phyloP scores from a whole-genome alignment of 768 basidiomycete genomes.

The Punctularia strigosozonata region DNA sequence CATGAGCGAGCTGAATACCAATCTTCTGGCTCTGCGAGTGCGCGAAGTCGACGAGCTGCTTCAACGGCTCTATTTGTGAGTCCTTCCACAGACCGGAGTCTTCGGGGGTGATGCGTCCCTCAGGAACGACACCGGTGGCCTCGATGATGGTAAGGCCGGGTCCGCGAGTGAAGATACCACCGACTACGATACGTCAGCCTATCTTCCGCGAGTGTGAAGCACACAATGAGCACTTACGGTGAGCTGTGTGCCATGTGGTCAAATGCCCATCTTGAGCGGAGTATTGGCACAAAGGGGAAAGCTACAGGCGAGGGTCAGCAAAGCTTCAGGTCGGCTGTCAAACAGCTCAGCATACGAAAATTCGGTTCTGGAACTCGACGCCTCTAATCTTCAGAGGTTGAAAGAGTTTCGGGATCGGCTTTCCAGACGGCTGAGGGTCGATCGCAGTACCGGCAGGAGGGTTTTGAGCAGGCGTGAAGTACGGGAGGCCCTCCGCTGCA shows the following conservation, averaged over 20 bases:
- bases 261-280: constrained; percentile 40
- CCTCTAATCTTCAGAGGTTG: constrained; percentile 35
- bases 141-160: constrained; percentile 54
- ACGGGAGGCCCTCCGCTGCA: constrained; percentile 29
- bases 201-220: background rate
- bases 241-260: constrained; percentile 47
- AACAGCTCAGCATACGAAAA: constrained; percentile 11
- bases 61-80: constrained; percentile 33
- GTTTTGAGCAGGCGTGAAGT: constrained; percentile 34
- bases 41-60: constrained; percentile 55
- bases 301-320: constrained; percentile 12
- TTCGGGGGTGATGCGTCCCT: constrained; percentile 57
- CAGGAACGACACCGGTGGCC: constrained; percentile 49
- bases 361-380: constrained; percentile 18
- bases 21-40: constrained; percentile 60
- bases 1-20: constrained; percentile 66
- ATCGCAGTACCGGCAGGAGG: constrained; percentile 33
- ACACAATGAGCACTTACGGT: constrained; percentile 13
- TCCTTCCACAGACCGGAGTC: constrained; percentile 54
- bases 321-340: background rate
- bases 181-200: constrained; percentile 23
- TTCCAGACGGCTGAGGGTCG: constrained; percentile 27
- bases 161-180: constrained; percentile 38
- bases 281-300: constrained; percentile 53
- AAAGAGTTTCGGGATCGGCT: constrained; percentile 32